phyloP scores from a whole-genome alignment of 352 stramenopile species.

The Phytophthora ramorum region DNA sequence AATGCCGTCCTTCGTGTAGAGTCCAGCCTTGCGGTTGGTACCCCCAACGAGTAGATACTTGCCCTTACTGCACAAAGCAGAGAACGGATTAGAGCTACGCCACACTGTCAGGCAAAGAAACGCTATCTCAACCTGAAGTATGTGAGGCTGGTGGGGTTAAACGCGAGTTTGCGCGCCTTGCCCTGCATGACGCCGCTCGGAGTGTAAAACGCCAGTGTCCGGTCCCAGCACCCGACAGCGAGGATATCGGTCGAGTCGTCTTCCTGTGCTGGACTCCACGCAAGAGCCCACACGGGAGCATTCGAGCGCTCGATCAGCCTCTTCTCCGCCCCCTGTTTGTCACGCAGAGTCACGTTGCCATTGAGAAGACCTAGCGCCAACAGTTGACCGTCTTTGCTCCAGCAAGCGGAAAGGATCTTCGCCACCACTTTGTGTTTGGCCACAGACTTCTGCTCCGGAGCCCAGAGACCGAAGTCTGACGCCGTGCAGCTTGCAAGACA shows the following conservation, averaged over 20 bases:
- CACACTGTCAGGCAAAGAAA: not conserved
- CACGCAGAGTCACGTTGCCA: constrained; percentile 91
- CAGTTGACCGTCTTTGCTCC: constrained; percentile 92
- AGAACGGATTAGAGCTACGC: not conserved
- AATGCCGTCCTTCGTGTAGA: constrained; percentile 92
- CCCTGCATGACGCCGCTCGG: constrained; percentile 83
- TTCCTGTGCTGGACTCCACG: constrained; percentile 84
- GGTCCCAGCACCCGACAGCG: constrained; percentile 94
- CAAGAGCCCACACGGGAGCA: constrained; percentile 88
- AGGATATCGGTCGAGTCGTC: constrained; percentile 85
- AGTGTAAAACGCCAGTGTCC: constrained; percentile 93
- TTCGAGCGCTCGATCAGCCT: constrained; percentile 84
- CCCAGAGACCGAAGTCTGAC: constrained; percentile 95
- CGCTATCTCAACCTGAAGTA: constrained; percentile 75
- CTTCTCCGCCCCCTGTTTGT: constrained; percentile 93
- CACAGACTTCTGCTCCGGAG: constrained; percentile 93
- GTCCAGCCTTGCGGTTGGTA: constrained; percentile 84
- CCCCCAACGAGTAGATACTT: constrained; percentile 93
- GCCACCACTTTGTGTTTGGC: constrained; percentile 95
- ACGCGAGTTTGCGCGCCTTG: constrained; percentile 91
- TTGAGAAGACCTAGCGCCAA: constrained; percentile 94
- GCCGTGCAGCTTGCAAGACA: constrained; percentile 94
- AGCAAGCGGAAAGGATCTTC: constrained; percentile 93
- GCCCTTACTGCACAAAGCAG: constrained; percentile 61
- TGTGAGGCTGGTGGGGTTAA: constrained; percentile 91